These are phyloP conservation scores for Lunasporangiospora selenospora DNA, from an alignment of 192 early-diverging fungal genomes.

Conservation along the genomic window DNA sequence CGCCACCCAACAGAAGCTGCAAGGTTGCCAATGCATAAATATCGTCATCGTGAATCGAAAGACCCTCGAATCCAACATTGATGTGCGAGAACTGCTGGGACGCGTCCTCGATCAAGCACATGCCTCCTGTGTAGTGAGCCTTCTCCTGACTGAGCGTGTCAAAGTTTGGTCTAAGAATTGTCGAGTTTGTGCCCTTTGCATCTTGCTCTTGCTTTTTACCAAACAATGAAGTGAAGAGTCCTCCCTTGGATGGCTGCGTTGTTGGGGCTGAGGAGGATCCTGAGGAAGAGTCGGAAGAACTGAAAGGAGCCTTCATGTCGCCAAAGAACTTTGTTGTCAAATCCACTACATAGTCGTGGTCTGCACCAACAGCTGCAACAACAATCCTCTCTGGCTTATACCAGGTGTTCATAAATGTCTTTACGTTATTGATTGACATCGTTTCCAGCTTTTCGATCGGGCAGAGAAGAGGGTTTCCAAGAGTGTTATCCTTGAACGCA, in stretches of 20 bases:
- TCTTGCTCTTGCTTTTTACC: constrained; percentile 1
- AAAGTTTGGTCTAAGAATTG: constrained; percentile 13
- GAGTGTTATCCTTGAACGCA: constrained; percentile 78
- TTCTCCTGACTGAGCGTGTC: constrained; percentile 48
- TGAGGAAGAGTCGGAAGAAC: constrained; percentile 12
- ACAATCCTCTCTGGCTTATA: constrained; percentile 93
- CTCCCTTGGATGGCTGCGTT: constrained; percentile 29
- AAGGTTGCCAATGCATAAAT: constrained; percentile 93
- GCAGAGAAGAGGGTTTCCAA: constrained; percentile 85
- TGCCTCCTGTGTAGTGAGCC: constrained; percentile 87
- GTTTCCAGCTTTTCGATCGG: constrained; percentile 67
- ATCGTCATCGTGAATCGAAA: constrained; percentile 84
- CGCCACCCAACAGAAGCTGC: constrained; percentile 92
- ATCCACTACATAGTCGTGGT: constrained; percentile 83
- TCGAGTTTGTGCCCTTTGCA: too few species aligned
- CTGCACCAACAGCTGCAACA: constrained; percentile 84
- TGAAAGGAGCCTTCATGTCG: constrained; percentile 49
- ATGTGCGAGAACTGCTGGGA: constrained; percentile 82
- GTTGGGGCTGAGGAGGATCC: constrained; percentile 33
- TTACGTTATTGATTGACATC: constrained; percentile 74
- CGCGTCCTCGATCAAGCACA: constrained; percentile 71
- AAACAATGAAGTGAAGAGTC: constrained; percentile 25
- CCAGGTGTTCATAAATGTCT: constrained; percentile 79
- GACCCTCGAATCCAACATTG: constrained; percentile 88
- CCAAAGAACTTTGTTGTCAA: constrained; percentile 80